Base-by-base conservation (phyloP, 768 basidiomycete genomes). In the Hypholoma sublateritium region DNA sequence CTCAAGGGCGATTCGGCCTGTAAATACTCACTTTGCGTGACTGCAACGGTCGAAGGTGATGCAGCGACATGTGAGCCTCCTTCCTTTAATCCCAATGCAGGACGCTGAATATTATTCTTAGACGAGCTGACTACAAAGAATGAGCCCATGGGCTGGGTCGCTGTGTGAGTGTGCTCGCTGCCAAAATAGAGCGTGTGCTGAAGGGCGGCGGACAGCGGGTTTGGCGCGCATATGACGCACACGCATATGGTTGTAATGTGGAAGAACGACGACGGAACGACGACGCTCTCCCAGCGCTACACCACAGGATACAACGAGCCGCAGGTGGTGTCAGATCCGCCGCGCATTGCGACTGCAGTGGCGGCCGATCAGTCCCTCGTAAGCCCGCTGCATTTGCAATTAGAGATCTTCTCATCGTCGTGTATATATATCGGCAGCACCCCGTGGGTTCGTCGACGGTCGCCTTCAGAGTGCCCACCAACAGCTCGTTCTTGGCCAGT, bases 211-310 rank as follows among this genome's bases (percentile, higher is more conserved):
- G 55, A 25, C 56, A 80, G 80, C 46, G 83, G 83, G 12, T 85
- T 80, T 63, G 84, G 85, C 4, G 58, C 55, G 28, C 70, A 65
- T 42, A 84, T 85, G 83, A 63, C 71, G n/a, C 62, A 72, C 45
- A 75, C 79, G 0, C 77, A 78, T 41, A 84, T 86, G 78, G 77
- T 88, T 56, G 79, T 88, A n/a, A 67, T 79, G 68, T 77, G 77
- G 75, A 65, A 69, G 45, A 75, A 77, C 61, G 64, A 72, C 3
- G 82, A 88, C 62, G 81, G 81, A 2, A 74, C 78, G 5, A 74
- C 77, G 43, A 82, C 84, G 1, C 65, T 89, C 50, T 85, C 84
- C 9, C 87, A 89, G 57, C 74, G 87, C 4, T 73, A 75, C 62
- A 79, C 80, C 0, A 64, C 66, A 12, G 78, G 74, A 2, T 78